Evolutionary conservation across 441 rosid genomes (phyloP).

Genomic region (Arabidopsis lyrata): DNA sequence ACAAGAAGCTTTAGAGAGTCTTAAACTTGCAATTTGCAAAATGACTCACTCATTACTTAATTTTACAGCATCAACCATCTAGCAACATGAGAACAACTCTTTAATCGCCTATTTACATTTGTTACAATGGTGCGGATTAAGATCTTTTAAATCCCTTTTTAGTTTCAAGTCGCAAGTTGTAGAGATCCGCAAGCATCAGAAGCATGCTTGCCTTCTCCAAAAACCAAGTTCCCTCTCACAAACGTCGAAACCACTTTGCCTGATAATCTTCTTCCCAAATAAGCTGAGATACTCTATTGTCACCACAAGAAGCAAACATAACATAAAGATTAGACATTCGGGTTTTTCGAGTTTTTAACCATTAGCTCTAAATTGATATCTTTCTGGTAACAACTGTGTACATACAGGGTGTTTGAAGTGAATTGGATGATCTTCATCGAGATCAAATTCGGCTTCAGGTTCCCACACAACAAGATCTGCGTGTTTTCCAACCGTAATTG

Average conservation of each 20-base stretch:
- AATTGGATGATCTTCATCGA: constrained; percentile 66
- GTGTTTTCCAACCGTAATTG: constrained; percentile 70
- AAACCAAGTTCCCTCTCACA: constrained; percentile 91
- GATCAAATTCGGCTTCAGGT: constrained; percentile 72
- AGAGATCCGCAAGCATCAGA: constrained; percentile 74
- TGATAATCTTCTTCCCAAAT: constrained; percentile 71
- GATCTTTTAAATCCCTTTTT: not conserved
- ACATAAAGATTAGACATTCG: constrained; percentile 11
- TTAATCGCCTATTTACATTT: constrained; percentile 21
- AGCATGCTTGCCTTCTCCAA: constrained; percentile 77
- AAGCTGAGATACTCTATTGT: constrained; percentile 83
- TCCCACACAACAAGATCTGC: constrained; percentile 93
- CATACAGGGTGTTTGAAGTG: constrained; percentile 82
- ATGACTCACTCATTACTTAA: too few relatives aligned
- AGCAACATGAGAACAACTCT: too few relatives aligned
- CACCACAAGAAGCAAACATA: constrained; percentile 7
- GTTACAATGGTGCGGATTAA: not conserved
- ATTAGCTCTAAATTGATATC: constrained; percentile 5
- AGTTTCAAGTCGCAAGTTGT: constrained; percentile 59
- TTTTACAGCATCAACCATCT: too few relatives aligned
- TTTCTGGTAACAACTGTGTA: not conserved
- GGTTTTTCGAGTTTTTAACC: not conserved
- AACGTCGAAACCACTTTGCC: constrained; percentile 88
- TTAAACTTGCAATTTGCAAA: too few relatives aligned
- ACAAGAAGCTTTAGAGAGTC: too few relatives aligned